Evolutionary conservation across 352 stramenopile genomes (phyloP), one percentile per base, ranked within the genome.

Genomic region (Globisporangium solare): DNA sequence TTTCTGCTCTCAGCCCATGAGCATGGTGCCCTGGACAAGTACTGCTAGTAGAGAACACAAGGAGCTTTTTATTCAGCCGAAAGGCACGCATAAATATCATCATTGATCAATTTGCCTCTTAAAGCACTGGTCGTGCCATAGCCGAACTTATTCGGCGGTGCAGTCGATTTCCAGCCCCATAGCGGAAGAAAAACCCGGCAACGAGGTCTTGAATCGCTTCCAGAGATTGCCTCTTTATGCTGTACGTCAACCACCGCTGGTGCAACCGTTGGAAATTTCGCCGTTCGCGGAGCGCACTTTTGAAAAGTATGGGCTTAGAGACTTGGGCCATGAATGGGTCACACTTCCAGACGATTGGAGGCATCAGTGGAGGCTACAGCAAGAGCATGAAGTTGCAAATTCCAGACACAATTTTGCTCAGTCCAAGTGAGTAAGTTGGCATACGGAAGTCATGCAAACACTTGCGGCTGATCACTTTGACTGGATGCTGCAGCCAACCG

Each of bases 261-360:
- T 86, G 17, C 78, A 86, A 50, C 68, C 78, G 7, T 64, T 79
- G 41, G 45, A 70, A 8, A 47, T 60, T 11, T 86, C 78, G 14
- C 11, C 41, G 8, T 85, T 88, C 35, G 60, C 63, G 0, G 65
- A 76, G 31, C 67, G 50, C 40, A 77, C 65, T 0, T 58, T 52
- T 24, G 39, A 27, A 6, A 59, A 59, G 20, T 73, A 67, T 14
- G 67, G 66, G 8, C 50, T 75, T 8, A 51, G 60, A 11, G 76
- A 88, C 48, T 63, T 88, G 10, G 78, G 71, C 0, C 66, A 76
- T 42, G 78, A 88, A 60, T 88, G 78, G 78, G 66, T 88, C 3
- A 65, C 68, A 12, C 45, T 86, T 86, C 48, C 72, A 81, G 48
- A 68, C 59, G 10, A 72, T 88, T n/a, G 60, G 63, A n/a, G 61